Evolutionary conservation across 2,329 filamentous ascomycete species (phyloP).

Genomic region (Helotiales sp.): DNA sequence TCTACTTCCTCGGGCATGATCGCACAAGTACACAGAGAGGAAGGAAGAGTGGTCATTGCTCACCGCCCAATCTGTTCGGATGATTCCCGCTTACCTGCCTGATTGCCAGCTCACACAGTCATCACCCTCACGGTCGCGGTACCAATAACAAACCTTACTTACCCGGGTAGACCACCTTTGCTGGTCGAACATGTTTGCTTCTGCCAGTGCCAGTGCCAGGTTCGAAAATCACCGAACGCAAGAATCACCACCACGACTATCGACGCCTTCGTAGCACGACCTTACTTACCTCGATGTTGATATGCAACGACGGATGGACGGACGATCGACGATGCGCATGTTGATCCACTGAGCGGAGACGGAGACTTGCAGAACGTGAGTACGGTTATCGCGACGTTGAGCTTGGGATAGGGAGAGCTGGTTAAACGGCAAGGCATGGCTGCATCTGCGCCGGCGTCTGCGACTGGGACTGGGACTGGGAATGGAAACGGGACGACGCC

Average conservation of each 20-base stretch:
- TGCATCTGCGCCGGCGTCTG: conserved; percentile 10
- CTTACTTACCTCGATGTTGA: too few relatives aligned
- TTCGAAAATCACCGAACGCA: too few relatives aligned
- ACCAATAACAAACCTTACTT: too few relatives aligned
- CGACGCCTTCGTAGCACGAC: too few relatives aligned
- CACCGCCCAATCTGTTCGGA: not conserved
- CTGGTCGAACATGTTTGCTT: not conserved
- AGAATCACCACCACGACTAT: too few relatives aligned
- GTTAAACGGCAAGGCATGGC: not conserved
- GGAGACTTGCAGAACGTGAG: not conserved
- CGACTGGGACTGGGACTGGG: conserved; percentile 1
- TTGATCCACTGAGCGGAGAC: not conserved
- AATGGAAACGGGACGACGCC: too few relatives aligned
- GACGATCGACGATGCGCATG: not conserved
- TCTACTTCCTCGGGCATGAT: too few relatives aligned
- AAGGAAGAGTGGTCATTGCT: too few relatives aligned
- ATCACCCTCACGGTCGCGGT: too few relatives aligned
- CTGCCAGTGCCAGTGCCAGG: not conserved
- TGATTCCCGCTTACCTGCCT: not conserved
- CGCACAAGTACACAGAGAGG: too few relatives aligned
- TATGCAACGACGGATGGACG: too few relatives aligned
- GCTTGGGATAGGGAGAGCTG: not conserved
- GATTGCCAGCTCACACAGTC: not conserved
- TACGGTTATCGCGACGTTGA: not conserved
- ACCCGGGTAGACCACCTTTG: too few relatives aligned